phyloP scores from a whole-genome alignment of 257 asterid genomes.

The Solanum ossicruentum region DNA sequence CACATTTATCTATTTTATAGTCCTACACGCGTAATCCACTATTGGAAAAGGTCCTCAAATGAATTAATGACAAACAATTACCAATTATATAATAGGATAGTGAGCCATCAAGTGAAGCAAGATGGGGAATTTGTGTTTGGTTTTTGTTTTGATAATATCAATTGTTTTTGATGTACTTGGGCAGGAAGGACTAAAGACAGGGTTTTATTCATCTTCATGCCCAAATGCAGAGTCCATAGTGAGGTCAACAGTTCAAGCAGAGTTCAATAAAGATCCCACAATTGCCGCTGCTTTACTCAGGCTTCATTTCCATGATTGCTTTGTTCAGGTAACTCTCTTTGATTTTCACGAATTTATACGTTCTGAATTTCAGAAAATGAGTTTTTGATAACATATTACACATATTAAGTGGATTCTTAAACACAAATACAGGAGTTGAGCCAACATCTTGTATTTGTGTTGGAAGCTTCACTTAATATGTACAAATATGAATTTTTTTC shows the following conservation, averaged over 20 bases:
- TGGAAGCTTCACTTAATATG: neutral
- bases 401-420: neutral
- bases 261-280: conserved; percentile 28
- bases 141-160: neutral
- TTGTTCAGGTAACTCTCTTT: conserved; percentile 30
- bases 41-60: neutral
- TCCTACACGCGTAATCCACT: conserved; percentile 13
- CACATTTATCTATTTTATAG: neutral
- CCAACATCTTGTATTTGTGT: neutral
- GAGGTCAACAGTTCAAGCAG: conserved; percentile 43
- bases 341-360: neutral
- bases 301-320: conserved; percentile 71
- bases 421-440: neutral
- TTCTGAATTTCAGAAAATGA: neutral
- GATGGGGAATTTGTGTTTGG: conserved; percentile 16
- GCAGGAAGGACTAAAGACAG: conserved; percentile 26
- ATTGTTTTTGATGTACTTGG: conserved; percentile 3
- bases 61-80: neutral
- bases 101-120: neutral
- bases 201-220: conserved; percentile 52
- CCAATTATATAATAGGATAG: neutral
- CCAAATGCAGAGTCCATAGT: conserved; percentile 51
- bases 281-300: conserved; percentile 55
- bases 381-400: neutral
- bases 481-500: neutral